Conservation (phyloP, 78 protist species). For the Protostelium mycophagum region DNA sequence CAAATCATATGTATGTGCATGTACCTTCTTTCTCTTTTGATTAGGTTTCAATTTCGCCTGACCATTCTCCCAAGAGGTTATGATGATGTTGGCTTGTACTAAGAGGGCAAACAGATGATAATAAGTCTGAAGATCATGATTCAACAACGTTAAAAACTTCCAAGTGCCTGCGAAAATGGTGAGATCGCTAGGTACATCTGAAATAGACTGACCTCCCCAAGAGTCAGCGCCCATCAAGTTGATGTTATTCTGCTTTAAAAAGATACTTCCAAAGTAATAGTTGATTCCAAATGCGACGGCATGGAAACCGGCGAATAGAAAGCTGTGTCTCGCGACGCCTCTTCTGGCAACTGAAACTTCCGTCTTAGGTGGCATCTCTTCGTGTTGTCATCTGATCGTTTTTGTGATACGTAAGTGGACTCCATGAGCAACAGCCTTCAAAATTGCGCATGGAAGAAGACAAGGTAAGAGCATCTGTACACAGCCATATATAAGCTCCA, state of each 20-base stretch:
- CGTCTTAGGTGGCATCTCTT: too few relatives aligned
- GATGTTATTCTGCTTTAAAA: background rate
- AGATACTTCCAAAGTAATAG: background rate
- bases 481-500: too few relatives aligned
- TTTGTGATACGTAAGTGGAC: too few relatives aligned
- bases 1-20: background rate
- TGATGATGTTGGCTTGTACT: background rate
- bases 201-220: background rate
- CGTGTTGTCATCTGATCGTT: too few relatives aligned
- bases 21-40: background rate
- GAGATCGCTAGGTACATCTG: background rate
- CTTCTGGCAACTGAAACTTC: background rate
- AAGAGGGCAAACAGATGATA: background rate
- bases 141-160: background rate
- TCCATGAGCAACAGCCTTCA: too few relatives aligned
- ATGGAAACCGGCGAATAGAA: background rate
- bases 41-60: background rate
- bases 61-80: background rate
- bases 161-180: background rate
- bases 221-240: background rate
- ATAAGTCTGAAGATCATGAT: background rate
- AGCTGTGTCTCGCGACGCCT: background rate
- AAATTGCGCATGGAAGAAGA: too few relatives aligned
- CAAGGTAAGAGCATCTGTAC: too few relatives aligned
- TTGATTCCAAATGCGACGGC: background rate